These are phyloP conservation scores for Polyrhizophydium stewartii DNA, from an alignment of 371 early-diverging fungal genomes.

Conservation along the genomic window DNA sequence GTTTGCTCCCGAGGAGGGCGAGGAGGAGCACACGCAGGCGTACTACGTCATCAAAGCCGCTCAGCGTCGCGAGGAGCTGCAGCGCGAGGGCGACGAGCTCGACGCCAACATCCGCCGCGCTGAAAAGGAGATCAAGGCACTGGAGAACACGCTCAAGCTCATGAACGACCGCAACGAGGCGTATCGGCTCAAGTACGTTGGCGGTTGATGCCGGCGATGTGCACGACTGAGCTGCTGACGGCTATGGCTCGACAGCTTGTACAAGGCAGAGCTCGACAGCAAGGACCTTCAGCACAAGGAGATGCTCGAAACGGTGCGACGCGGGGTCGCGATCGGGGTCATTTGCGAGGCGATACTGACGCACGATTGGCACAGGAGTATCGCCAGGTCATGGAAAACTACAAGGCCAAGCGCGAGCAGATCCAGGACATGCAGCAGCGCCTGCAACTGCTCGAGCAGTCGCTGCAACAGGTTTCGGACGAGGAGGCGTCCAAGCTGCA, in stretches of 20 bases:
- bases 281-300: constrained; percentile 52
- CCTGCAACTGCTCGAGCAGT: constrained; percentile 28
- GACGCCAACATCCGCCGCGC: constrained; percentile 50
- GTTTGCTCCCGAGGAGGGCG: constrained; percentile 44
- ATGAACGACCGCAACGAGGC: constrained; percentile 51
- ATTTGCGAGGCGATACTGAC: neutral
- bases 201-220: too few relatives aligned
- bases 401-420: constrained; percentile 34
- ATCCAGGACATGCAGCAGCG: constrained; percentile 38
- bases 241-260: constrained; percentile 24
- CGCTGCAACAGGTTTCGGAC: constrained; percentile 9
- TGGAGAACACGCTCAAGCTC: constrained; percentile 53
- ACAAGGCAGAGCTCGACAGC: constrained; percentile 43
- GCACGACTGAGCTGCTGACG: neutral
- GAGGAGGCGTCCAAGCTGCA: constrained; percentile 35
- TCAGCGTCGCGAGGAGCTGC: constrained; percentile 49
- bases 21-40: constrained; percentile 50
- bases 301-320: constrained; percentile 41
- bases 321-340: neutral
- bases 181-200: constrained; percentile 39
- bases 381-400: constrained; percentile 39
- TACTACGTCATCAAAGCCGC: constrained; percentile 55
- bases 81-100: constrained; percentile 51
- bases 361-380: constrained; percentile 28
- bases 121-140: constrained; percentile 52